A percentile compares a stretch with the other conserved stretches of the same genome.
phyloP scores from a whole-genome alignment of 768 basidiomycete genomes.

The Mycena sanguinolenta region DNA sequence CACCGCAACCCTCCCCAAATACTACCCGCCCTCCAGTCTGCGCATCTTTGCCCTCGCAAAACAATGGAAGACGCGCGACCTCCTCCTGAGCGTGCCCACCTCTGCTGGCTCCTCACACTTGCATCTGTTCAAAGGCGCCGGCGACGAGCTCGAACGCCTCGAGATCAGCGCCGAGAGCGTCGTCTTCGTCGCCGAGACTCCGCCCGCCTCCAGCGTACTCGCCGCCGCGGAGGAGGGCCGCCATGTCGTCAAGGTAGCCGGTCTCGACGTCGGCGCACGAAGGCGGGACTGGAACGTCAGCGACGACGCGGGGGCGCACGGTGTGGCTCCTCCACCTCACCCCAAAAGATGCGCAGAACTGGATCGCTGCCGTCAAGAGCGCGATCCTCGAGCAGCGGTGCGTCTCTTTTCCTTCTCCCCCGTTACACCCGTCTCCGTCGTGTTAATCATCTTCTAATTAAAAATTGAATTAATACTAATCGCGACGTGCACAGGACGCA shows the following conservation, averaged over 20 bases:
- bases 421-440: too few species aligned
- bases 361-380: constrained; percentile 83
- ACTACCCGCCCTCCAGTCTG: constrained; percentile 75
- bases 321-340: constrained; percentile 84
- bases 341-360: constrained; percentile 73
- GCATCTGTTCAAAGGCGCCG: constrained; percentile 77
- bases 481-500: constrained; percentile 71
- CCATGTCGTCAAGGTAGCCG: constrained; percentile 78
- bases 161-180: constrained; percentile 84
- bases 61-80: constrained; percentile 35
- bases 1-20: constrained; percentile 72
- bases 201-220: constrained; percentile 49
- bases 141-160: constrained; percentile 79
- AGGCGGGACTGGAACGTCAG: constrained; percentile 55
- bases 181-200: constrained; percentile 77
- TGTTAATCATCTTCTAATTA: too few species aligned
- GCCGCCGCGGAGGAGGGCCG: too few species aligned
- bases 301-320: constrained; percentile 65
- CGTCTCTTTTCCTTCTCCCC: constrained; percentile 26
- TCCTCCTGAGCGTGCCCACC: constrained; percentile 48
- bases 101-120: constrained; percentile 66
- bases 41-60: constrained; percentile 79
- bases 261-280: constrained; percentile 67
- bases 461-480: constrained; percentile 3
- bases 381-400: constrained; percentile 81